Conservation (phyloP, 805 yeast species). For the Saccharomycopsis fibuligera region DNA sequence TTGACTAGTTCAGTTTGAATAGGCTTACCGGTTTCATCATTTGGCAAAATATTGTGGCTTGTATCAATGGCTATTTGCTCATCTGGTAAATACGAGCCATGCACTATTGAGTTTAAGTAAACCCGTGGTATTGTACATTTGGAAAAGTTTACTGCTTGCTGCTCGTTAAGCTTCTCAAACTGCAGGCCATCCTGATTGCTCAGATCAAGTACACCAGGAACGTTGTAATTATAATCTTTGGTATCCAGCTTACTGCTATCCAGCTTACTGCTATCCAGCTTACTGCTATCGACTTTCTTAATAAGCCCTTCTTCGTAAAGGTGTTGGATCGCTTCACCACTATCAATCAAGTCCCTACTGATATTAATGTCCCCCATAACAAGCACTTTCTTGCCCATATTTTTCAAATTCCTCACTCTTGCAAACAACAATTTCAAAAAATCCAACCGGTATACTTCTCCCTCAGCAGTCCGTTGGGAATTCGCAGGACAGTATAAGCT, state of each 20-base stretch:
- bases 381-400: constrained; percentile 60
- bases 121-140: constrained; percentile 22
- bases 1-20: background rate
- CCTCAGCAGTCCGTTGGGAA: constrained; percentile 64
- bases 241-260: background rate
- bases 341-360: constrained; percentile 71
- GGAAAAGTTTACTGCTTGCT: constrained; percentile 31
- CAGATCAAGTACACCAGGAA: constrained; percentile 20
- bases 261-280: constrained; percentile 20
- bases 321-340: constrained; percentile 60
- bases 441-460: constrained; percentile 47
- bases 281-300: constrained; percentile 22
- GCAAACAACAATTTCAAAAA: constrained; percentile 56
- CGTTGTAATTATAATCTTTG: background rate
- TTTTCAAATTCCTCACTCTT: constrained; percentile 52
- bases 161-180: constrained; percentile 34
- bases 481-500: constrained; percentile 89
- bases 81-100: constrained; percentile 1
- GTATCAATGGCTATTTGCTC: constrained; percentile 11
- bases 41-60: constrained; percentile 10
- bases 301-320: constrained; percentile 35
- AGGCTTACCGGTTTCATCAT: constrained; percentile 10
- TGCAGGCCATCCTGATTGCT: too few relatives aligned
- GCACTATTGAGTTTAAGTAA: constrained; percentile 13
- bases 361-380: constrained; percentile 89